Conservation (phyloP, 192 early-diverging fungal genomes). For the Podila epicladia region DNA sequence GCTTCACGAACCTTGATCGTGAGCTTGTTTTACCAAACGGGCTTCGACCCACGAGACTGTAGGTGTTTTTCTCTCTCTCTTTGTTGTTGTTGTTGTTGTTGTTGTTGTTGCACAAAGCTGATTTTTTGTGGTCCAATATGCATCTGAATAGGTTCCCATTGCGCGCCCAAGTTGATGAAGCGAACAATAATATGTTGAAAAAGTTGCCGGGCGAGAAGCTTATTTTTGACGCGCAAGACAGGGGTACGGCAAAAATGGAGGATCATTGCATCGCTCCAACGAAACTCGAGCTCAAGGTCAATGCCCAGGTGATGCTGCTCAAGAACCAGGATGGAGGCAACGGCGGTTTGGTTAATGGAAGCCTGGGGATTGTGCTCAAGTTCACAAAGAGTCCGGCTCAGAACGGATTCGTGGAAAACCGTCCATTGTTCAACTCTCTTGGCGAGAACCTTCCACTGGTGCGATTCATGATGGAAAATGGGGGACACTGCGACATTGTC, state of each 20-base stretch:
- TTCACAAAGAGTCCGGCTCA: slow-evolving; percentile 24
- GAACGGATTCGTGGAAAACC: slow-evolving; percentile 6
- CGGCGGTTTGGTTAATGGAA: slow-evolving; percentile 79
- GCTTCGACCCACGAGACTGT: slow-evolving; percentile 76
- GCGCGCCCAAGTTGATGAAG: slow-evolving; percentile 70
- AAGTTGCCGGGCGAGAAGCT: slow-evolving; percentile 58
- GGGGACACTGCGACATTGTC: slow-evolving; percentile 13
- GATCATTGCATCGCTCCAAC: slow-evolving; percentile 70
- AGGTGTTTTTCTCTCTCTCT: slow-evolving; percentile 44
- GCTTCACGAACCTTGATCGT: slow-evolving; percentile 53
- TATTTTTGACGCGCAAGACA: slow-evolving; percentile 60
- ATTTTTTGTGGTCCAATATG: neutral
- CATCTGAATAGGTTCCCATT: slow-evolving; percentile 18
- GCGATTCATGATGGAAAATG: slow-evolving; percentile 7
- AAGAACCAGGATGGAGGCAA: slow-evolving; percentile 64
- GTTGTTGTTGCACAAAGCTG: neutral
- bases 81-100: no score
- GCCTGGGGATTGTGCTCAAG: slow-evolving; percentile 70
- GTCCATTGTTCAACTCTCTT: slow-evolving; percentile 11
- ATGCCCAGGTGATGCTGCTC: slow-evolving; percentile 89
- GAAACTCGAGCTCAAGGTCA: slow-evolving; percentile 73
- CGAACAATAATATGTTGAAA: slow-evolving; percentile 67
- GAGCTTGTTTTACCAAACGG: slow-evolving; percentile 53
- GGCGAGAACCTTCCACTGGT: slow-evolving; percentile 29
- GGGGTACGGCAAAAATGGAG: slow-evolving; percentile 42